Base-by-base conservation (phyloP, 2,329 filamentous ascomycete genomes). In the Cladorrhinum sp. region DNA sequence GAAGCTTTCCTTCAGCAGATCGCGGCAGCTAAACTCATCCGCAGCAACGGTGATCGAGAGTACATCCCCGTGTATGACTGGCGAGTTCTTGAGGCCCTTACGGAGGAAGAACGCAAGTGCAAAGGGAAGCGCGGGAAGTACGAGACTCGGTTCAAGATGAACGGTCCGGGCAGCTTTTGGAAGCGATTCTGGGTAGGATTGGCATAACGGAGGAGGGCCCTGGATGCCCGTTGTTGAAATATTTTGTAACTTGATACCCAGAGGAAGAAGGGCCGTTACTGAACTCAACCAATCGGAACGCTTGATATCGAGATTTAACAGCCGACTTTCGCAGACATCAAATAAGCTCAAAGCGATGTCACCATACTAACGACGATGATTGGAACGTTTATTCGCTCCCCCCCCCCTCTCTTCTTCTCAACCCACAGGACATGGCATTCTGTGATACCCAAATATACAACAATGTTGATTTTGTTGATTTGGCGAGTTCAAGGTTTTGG, bases 1-100 rank as follows among this genome's bases (percentile, higher is more conserved):
- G 59, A 64, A 1, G 61, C 62, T 0, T 74, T 76, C n/a, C 64
- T 77, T 28, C 61, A 64, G 6, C 49, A 62, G 2, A 66, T 76
- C 5, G 60, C 66, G 21, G 66, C 59, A 0, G 62, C 68, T 0
- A 59, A 64, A 1, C 61, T 72, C 18, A 68, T 55, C 53, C 58
- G 66, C 26, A 59, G 60, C 10, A 66, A 66, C 3, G 70, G 70
- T 5, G 67, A 68, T 39, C 68, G 68, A 16, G 67, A 71, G 50
- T 71, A 67, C 55, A 67, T 76, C 0, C 65, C 71, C 20, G 70
- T 73, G 0, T 77, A 70, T 53, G 75, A 79, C 68, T 78, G 75
- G 76, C 65, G 73, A 4, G 64, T 77, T 0, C 50, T 77, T 18
- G 75, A 77, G 66, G 61, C 50, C 0, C 39, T 73, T 28, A 65